Evolutionary conservation across 2,329 filamentous ascomycete species (phyloP), one percentile per base, ranked within the genome.

Genomic region (Byssoonygena ceratinophila): DNA sequence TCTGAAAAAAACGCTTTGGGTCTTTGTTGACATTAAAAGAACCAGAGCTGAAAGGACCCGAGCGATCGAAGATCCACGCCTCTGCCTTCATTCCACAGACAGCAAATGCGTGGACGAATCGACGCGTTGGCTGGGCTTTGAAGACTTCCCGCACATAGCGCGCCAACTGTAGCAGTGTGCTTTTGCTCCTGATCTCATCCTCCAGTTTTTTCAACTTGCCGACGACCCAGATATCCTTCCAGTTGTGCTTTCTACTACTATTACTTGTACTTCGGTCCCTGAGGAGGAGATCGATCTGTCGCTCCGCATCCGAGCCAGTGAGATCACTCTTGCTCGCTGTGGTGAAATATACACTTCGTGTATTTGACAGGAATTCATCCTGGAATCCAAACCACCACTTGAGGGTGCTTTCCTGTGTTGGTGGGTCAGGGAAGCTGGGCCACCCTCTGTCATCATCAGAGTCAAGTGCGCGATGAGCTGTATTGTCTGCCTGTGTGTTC

Each of bases 61-160:
- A 68, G 55, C 63, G 60, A 55, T 68, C 63, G 49, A 66, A 67
- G 14, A 67, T 58, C 63, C 58, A 69, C n/a, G 59, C 55, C 52
- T 63, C 59, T 58, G 66, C 61, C 23, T 31, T 49, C 16, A 27
- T 43, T 6, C 58, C 55, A 45, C 51, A 55, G 29, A 63, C 36
- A 9, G 65, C 58, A 59, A 68, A 67, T 14, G 58, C 58, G 57
- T 62, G 62, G 14, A 68, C 50, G 51, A 65, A 67, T 54, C 59
- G 58, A 18, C 60, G 62, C 6, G 60, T 63, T 16, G 59, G 63
- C 59, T 68, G 60, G 54, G 50, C 46, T 14, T 9, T 37, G 41
- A 56, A 54, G 32, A 56, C 51, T 2, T 54, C 54, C n/a, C 41
- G 51, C 34, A 55, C 53, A 39, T 59, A 59, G n/a, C 54, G 51